A percentile compares a stretch with the other conserved stretches of the same genome.
These are phyloP conservation scores for Pyrenophora graminea DNA, from an alignment of 2,329 filamentous ascomycete genomes.

Conservation along the genomic window DNA sequence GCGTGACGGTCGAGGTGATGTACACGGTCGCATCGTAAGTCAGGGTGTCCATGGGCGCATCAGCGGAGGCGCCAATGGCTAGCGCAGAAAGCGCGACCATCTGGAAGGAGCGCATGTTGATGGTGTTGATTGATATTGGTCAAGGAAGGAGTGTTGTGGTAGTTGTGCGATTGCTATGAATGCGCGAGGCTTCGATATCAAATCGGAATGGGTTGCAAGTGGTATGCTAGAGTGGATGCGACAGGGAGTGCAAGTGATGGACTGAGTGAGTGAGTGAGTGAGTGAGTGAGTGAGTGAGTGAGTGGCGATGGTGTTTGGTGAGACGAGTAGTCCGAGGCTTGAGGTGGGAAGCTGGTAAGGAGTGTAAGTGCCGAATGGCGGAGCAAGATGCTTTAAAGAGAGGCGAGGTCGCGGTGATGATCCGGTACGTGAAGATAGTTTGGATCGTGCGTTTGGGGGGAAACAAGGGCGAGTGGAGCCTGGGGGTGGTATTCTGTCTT, in stretches of 20 bases:
- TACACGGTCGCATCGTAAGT: constrained; percentile 44
- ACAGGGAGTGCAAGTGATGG: constrained; percentile 16
- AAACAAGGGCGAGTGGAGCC: constrained; percentile 25
- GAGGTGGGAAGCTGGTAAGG: not conserved
- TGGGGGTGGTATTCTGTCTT: constrained; percentile 21
- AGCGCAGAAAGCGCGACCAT: constrained; percentile 42
- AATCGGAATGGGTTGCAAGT: constrained; percentile 9
- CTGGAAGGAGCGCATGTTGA: constrained; percentile 44
- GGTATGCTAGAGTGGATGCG: constrained; percentile 9
- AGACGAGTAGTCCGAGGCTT: not conserved
- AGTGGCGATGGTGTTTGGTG: not conserved
- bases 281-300: constrained; percentile 1
- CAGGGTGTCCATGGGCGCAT: constrained; percentile 9
- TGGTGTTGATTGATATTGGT: constrained; percentile 16
- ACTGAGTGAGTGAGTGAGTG: constrained; percentile 1
- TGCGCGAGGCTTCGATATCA: constrained; percentile 8
- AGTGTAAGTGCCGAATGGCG: not conserved
- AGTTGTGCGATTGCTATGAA: constrained; percentile 2
- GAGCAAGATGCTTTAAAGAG: constrained; percentile 14
- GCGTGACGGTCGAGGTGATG: constrained; percentile 45
- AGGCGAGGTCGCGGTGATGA: constrained; percentile 5
- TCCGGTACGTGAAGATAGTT: constrained; percentile 17
- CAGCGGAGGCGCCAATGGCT: constrained; percentile 37
- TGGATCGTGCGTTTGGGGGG: constrained; percentile 27
- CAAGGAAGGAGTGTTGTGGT: constrained; percentile 7